phyloP scores from a whole-genome alignment of 805 yeast species.

The Hanseniaspora mollemarum region DNA sequence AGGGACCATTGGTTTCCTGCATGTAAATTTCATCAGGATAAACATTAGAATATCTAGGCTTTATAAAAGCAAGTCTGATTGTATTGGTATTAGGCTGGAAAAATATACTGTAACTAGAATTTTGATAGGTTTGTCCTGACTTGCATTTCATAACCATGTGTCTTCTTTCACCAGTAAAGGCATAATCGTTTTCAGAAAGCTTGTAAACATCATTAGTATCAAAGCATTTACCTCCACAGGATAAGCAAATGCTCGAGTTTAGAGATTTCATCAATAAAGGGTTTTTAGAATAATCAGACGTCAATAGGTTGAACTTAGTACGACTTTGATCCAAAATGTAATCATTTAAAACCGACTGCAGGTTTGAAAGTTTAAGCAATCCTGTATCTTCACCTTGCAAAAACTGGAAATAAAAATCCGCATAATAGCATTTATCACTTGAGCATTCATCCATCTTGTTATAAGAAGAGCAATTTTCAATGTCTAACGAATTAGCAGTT shows the following conservation, averaged over 20 bases:
- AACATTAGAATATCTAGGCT: background rate
- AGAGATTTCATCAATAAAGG: slow-evolving; percentile 28
- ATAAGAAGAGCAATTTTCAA: background rate
- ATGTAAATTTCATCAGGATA: background rate
- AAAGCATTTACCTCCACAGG: slow-evolving; percentile 34
- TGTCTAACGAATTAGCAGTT: too few relatives aligned
- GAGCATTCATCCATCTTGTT: background rate
- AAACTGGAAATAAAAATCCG: slow-evolving; percentile 9
- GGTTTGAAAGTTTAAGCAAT: slow-evolving; percentile 39
- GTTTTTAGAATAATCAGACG: slow-evolving; percentile 22
- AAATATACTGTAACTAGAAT: slow-evolving; percentile 21
- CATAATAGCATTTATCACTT: slow-evolving; percentile 1
- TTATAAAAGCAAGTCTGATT: slow-evolving; percentile 2
- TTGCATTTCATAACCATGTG: slow-evolving; percentile 24
- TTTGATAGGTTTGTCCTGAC: slow-evolving; percentile 22
- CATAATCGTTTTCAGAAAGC: slow-evolving; percentile 18
- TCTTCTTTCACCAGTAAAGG: slow-evolving; percentile 18
- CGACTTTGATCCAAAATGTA: slow-evolving; percentile 30
- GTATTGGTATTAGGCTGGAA: slow-evolving; percentile 17
- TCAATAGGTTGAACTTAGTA: slow-evolving; percentile 19
- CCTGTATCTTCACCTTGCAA: slow-evolving; percentile 40
- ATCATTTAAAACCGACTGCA: slow-evolving; percentile 39
- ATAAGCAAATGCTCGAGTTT: slow-evolving; percentile 37
- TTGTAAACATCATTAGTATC: slow-evolving; percentile 21
- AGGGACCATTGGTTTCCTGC: slow-evolving; percentile 29